Evolutionary conservation across 2,329 filamentous ascomycete genomes (phyloP).

Genomic region (Cercospora sesami): DNA sequence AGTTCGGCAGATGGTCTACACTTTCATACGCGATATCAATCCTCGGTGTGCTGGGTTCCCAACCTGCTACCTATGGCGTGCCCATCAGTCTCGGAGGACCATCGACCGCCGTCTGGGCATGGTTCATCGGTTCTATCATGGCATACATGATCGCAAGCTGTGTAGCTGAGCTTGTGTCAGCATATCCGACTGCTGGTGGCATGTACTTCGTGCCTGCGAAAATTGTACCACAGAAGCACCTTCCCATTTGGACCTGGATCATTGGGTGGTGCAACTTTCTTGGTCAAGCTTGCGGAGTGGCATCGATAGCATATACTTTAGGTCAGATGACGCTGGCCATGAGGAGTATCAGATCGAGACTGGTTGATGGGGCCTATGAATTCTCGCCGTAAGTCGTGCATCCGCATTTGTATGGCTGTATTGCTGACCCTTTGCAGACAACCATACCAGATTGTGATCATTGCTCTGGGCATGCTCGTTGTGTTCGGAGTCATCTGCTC

Average conservation of each 20-base stretch:
- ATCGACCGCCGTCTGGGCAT: constrained; percentile 65
- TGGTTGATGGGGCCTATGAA: constrained; percentile 52
- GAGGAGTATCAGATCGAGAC: constrained; percentile 60
- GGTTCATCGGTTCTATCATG: constrained; percentile 65
- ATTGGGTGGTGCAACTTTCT: constrained; percentile 66
- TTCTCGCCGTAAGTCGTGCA: constrained; percentile 56
- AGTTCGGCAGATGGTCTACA: constrained; percentile 68
- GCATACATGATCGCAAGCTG: constrained; percentile 64
- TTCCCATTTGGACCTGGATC: constrained; percentile 64
- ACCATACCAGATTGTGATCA: constrained; percentile 58
- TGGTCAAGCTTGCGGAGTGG: constrained; percentile 63
- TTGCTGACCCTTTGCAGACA: constrained; percentile 45
- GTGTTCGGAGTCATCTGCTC: constrained; percentile 63
- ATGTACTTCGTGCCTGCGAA: constrained; percentile 70
- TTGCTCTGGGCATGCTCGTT: constrained; percentile 58
- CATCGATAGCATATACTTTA: constrained; percentile 63
- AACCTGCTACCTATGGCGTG: constrained; percentile 62
- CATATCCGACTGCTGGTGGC: constrained; percentile 66
- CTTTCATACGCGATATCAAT: constrained; percentile 67
- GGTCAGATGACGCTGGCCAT: constrained; percentile 64
- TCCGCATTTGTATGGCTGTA: not conserved
- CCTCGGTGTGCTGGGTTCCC: constrained; percentile 64
- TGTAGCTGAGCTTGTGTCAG: constrained; percentile 65
- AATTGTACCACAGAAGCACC: constrained; percentile 60
- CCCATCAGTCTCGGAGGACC: constrained; percentile 62